Evolutionary conservation across 441 rosid species (phyloP).

Genomic region (Syzygium malaccense): DNA sequence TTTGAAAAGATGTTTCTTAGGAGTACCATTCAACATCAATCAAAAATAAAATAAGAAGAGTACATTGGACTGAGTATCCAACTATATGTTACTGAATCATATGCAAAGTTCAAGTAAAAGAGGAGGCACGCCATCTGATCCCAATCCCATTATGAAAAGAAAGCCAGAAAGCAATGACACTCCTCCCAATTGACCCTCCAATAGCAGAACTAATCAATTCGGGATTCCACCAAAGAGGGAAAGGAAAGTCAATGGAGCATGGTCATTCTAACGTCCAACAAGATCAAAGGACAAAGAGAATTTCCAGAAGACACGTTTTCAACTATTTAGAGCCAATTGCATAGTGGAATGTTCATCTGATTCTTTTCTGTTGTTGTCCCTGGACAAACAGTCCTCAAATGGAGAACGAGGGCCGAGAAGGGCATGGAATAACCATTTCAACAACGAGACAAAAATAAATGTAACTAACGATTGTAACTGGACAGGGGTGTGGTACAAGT

Average conservation of each 20-base stretch:
- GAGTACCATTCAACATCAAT: not conserved
- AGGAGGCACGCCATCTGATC: slow-evolving; percentile 75
- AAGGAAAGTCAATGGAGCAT: not conserved
- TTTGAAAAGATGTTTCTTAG: not conserved
- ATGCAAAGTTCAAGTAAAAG: not conserved
- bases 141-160: slow-evolving; percentile 68
- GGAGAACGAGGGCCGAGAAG: not conserved
- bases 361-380: not conserved
- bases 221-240: not conserved
- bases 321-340: not conserved
- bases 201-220: not conserved
- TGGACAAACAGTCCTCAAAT: not conserved
- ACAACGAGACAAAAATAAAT: not conserved
- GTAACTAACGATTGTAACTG: not conserved
- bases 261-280: not conserved
- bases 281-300: not conserved
- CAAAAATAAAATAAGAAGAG: not conserved
- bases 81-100: not conserved
- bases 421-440: not conserved
- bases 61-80: not conserved
- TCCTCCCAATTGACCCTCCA: slow-evolving; percentile 84
- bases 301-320: not conserved
- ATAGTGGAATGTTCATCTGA: not conserved
- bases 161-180: slow-evolving; percentile 77
- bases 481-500: not conserved